A percentile compares a stretch with the other conserved stretches of the same genome.
phyloP scores from a whole-genome alignment of 306 rosid species.

The Prunus dulcis region DNA sequence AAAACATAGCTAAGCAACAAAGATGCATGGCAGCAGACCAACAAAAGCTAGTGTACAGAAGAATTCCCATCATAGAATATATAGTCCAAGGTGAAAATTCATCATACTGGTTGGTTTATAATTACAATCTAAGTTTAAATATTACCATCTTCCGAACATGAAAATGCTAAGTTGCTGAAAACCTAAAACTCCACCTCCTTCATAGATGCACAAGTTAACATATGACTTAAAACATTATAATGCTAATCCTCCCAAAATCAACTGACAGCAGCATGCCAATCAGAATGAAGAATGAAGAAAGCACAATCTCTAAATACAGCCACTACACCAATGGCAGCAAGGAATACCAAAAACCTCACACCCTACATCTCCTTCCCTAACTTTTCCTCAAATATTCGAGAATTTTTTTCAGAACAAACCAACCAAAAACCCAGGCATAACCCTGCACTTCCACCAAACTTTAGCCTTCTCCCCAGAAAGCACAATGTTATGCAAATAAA shows the following conservation, averaged over 20 bases:
- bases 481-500: neutral
- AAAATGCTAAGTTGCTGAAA: neutral
- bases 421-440: neutral
- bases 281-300: neutral
- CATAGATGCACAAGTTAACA: neutral
- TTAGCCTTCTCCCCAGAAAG: neutral
- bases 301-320: neutral
- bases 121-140: neutral
- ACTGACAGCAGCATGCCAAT: neutral
- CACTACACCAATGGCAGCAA: neutral
- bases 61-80: neutral
- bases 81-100: neutral
- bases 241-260: neutral
- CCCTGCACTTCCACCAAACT: neutral
- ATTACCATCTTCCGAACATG: neutral
- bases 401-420: neutral
- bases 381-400: neutral
- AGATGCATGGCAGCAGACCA: neutral
- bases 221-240: neutral
- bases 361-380: neutral
- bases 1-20: neutral
- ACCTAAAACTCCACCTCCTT: neutral
- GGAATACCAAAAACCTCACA: neutral
- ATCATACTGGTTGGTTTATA: neutral
- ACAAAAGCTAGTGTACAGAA: neutral